Percentiles rank a stretch among this genome's conserved stretches.
Evolutionary conservation across 2,329 filamentous ascomycete species (phyloP).

Genomic region (Mycosphaerella sp.): DNA sequence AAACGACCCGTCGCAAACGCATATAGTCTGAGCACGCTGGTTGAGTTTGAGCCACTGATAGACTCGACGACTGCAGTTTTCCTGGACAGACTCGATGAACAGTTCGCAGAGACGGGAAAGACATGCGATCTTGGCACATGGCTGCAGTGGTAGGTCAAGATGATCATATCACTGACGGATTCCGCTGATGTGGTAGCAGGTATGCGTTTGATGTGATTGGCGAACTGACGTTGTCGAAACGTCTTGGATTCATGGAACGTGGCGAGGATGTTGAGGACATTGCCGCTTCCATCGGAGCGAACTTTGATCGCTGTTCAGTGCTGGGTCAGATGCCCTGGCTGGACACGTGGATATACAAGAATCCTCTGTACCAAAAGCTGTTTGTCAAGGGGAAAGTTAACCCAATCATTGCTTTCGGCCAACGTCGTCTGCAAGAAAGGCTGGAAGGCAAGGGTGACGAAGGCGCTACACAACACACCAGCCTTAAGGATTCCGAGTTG

Average conservation of each 20-base stretch:
- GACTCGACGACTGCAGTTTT: conserved; percentile 67
- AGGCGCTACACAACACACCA: background rate
- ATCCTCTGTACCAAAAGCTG: conserved; percentile 19
- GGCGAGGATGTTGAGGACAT: conserved; percentile 18
- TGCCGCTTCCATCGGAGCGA: conserved; percentile 15
- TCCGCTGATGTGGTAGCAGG: background rate
- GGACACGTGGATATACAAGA: conserved; percentile 25
- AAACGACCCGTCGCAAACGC: conserved; percentile 26
- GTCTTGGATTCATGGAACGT: conserved; percentile 23
- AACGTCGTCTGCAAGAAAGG: conserved; percentile 22
- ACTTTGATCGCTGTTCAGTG: conserved; percentile 26
- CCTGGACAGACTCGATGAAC: conserved; percentile 24
- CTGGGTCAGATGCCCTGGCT: conserved; percentile 30
- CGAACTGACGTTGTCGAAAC: conserved; percentile 22
- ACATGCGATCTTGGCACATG: conserved; percentile 60
- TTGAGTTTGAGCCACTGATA: conserved; percentile 72
- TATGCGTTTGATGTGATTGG: conserved; percentile 26
- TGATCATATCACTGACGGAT: too few relatives aligned
- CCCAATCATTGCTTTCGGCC: conserved; percentile 25
- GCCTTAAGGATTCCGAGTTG: conserved; percentile 17
- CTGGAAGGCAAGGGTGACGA: conserved; percentile 14
- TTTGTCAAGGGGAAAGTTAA: conserved; percentile 21
- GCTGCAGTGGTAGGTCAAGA: conserved; percentile 61
- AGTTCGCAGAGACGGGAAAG: conserved; percentile 35
- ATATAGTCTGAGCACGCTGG: conserved; percentile 54